These are phyloP conservation scores for Jimgerdemannia flammicorona DNA, from an alignment of 192 early-diverging fungal genomes.

Conservation along the genomic window DNA sequence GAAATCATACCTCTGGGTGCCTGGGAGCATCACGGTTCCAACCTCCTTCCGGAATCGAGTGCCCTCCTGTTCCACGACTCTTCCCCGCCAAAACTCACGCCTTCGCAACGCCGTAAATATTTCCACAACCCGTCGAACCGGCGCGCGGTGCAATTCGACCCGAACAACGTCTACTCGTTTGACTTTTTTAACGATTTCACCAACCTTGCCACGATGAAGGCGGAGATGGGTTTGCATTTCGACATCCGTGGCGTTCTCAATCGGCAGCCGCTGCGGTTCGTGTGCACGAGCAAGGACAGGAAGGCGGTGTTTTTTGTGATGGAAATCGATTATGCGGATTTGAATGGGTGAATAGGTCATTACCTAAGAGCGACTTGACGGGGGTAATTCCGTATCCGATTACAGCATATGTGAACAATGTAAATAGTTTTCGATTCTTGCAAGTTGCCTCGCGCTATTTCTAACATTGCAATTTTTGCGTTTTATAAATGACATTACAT, in stretches of 20 bases:
- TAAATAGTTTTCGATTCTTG: too few relatives aligned
- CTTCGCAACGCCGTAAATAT: constrained; percentile 20
- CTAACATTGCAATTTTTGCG: too few relatives aligned
- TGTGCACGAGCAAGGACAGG: constrained; percentile 18
- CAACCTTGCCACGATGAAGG: constrained; percentile 25
- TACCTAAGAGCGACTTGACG: too few relatives aligned
- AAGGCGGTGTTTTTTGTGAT: neutral
- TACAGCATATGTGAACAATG: too few relatives aligned
- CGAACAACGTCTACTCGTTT: constrained; percentile 19
- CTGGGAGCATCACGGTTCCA: constrained; percentile 16
- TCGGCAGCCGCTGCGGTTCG: constrained; percentile 31
- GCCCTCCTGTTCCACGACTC: neutral
- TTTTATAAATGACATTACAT: too few relatives aligned
- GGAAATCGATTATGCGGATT: neutral
- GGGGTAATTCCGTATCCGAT: too few relatives aligned
- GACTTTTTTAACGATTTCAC: constrained; percentile 43
- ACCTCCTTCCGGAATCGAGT: constrained; percentile 19
- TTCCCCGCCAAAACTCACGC: neutral
- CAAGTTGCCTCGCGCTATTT: too few relatives aligned
- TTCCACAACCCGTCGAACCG: constrained; percentile 16
- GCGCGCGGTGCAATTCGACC: constrained; percentile 14
- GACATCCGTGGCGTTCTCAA: constrained; percentile 20
- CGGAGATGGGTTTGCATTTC: constrained; percentile 29
- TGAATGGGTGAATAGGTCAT: neutral
- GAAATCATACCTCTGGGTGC: neutral